Evolutionary conservation across 768 basidiomycete genomes (phyloP).

Genomic region (Termitomyces sp.): DNA sequence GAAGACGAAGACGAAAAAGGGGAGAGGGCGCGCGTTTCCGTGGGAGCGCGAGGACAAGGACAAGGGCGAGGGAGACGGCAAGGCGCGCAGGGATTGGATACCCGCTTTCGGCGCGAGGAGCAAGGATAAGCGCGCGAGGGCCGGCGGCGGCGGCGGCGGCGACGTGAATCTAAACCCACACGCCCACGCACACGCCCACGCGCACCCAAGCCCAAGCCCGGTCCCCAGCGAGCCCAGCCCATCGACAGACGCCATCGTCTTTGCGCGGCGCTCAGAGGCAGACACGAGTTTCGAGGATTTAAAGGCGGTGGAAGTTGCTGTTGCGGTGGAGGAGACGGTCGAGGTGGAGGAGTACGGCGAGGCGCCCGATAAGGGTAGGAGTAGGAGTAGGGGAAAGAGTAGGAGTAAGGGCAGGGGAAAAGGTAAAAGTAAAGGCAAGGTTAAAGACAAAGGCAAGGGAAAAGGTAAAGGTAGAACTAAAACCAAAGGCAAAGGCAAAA

Average conservation of each 20-base stretch:
- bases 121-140: neutral
- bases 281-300: neutral
- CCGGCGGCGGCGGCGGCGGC: too few relatives aligned
- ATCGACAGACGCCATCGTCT: slow-evolving; percentile 5
- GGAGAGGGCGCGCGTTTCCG: slow-evolving; percentile 19
- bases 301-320: neutral
- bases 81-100: slow-evolving; percentile 13
- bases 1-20: too few relatives aligned
- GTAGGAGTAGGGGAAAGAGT: neutral
- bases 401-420: too few relatives aligned
- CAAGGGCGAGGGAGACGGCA: neutral
- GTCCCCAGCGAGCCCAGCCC: too few relatives aligned
- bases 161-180: too few relatives aligned
- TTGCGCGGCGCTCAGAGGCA: slow-evolving; percentile 2
- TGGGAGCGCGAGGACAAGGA: slow-evolving; percentile 29
- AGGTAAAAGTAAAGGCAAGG: too few relatives aligned
- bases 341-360: neutral
- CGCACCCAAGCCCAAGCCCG: too few relatives aligned
- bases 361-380: too few relatives aligned
- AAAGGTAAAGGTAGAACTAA: neutral
- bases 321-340: neutral
- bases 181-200: too few relatives aligned
- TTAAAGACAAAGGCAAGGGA: too few relatives aligned
- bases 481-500: neutral
- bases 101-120: slow-evolving; percentile 3